These are phyloP conservation scores for Ceratocystis papillata DNA, from an alignment of 2,329 filamentous ascomycete species.

Conservation along the genomic window DNA sequence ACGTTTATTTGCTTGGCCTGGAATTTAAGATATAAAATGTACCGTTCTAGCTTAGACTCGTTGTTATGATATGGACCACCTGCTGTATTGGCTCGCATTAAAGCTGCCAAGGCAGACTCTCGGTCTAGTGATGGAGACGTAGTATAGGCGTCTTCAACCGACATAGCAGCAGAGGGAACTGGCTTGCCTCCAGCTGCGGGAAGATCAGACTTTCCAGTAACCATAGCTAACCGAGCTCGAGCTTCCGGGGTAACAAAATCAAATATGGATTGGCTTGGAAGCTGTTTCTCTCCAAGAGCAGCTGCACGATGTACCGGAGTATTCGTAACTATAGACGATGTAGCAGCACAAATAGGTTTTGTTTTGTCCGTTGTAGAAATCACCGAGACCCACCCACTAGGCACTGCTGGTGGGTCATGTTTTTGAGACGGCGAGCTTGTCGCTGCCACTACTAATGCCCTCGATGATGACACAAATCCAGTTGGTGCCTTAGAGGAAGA, in stretches of 20 bases:
- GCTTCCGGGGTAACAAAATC: constrained; percentile 75
- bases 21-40: constrained; percentile 65
- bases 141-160: constrained; percentile 48
- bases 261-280: constrained; percentile 91
- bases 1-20: constrained; percentile 29
- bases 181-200: constrained; percentile 64
- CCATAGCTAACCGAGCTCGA: constrained; percentile 62
- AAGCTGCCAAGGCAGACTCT: constrained; percentile 55
- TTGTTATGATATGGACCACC: constrained; percentile 78
- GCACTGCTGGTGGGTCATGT: constrained; percentile 18
- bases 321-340: neutral
- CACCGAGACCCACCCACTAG: constrained; percentile 13
- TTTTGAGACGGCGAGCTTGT: neutral
- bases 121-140: constrained; percentile 51
- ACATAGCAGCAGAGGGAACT: constrained; percentile 46
- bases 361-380: neutral
- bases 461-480: constrained; percentile 17
- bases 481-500: neutral
- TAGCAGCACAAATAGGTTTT: neutral
- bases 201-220: constrained; percentile 64
- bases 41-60: constrained; percentile 65
- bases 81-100: constrained; percentile 52
- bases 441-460: neutral
- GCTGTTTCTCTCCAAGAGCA: constrained; percentile 56
- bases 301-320: constrained; percentile 11